Conservation (phyloP, 345 rosid species). For the Sonneratia caseolaris region DNA sequence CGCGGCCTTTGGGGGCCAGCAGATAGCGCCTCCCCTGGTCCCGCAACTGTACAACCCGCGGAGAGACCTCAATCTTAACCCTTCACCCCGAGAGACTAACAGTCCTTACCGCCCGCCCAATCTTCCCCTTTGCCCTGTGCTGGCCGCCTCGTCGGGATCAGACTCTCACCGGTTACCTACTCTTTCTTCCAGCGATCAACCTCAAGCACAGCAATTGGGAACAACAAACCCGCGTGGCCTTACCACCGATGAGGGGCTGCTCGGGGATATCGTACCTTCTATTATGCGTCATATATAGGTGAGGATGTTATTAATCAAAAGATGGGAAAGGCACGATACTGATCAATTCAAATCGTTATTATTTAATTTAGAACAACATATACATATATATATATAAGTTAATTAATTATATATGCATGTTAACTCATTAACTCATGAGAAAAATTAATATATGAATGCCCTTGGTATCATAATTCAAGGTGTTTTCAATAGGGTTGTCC, state of each 20-base stretch:
- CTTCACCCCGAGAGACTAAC: conserved; percentile 26
- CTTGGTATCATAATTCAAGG: background rate
- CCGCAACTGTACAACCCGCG: conserved; percentile 48
- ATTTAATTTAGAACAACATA: background rate
- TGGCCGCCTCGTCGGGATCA: background rate
- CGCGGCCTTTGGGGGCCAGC: conserved; percentile 27
- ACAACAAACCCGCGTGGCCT: conserved; percentile 4
- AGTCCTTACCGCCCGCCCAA: conserved; percentile 9
- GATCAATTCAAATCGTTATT: background rate
- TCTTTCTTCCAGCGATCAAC: conserved; percentile 15
- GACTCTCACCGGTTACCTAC: conserved; percentile 14
- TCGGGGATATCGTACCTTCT: conserved; percentile 80
- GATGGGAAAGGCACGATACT: background rate
- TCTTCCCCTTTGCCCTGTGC: background rate
- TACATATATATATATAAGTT: background rate
- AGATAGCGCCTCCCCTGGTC: conserved; percentile 25
- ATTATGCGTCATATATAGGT: conserved; percentile 48
- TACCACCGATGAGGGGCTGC: conserved; percentile 59
- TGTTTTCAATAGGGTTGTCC: background rate
- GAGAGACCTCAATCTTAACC: conserved; percentile 15
- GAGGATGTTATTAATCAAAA: background rate
- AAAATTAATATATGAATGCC: background rate
- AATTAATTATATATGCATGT: background rate
- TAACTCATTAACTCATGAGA: background rate
- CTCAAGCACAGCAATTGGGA: conserved; percentile 7